phyloP scores from a whole-genome alignment of 805 yeast species.

The Schwanniomyces polymorphus region DNA sequence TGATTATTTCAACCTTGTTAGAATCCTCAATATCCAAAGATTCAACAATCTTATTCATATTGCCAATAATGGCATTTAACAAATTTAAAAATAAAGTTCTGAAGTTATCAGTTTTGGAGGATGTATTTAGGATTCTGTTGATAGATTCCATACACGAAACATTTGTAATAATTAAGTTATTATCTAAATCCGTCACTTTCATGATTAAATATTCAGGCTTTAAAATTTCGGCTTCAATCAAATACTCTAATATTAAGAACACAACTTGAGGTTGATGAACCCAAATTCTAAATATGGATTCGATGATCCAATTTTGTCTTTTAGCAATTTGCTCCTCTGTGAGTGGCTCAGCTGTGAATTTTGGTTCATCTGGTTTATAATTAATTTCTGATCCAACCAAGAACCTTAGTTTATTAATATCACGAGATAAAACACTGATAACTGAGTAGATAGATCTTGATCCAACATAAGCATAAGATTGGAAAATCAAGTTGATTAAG shows the following conservation, averaged over 20 bases:
- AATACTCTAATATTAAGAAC: slow-evolving; percentile 41
- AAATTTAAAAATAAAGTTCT: slow-evolving; percentile 9
- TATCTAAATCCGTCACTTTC: slow-evolving; percentile 22
- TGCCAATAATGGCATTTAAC: slow-evolving; percentile 25
- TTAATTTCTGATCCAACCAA: slow-evolving; percentile 32
- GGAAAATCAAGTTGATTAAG: slow-evolving; percentile 62
- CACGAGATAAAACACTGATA: slow-evolving; percentile 40
- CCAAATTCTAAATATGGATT: slow-evolving; percentile 43
- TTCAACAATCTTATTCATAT: slow-evolving; percentile 26
- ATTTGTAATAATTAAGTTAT: slow-evolving; percentile 37
- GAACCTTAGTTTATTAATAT: slow-evolving; percentile 38
- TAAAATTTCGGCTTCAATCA: slow-evolving; percentile 39
- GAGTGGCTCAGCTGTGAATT: slow-evolving; percentile 27
- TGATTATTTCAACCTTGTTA: slow-evolving; percentile 22
- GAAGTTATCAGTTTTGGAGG: slow-evolving; percentile 12
- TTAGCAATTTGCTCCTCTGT: slow-evolving; percentile 19
- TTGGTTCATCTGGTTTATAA: slow-evolving; percentile 20
- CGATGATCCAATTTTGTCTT: slow-evolving; percentile 38
- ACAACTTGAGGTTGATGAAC: slow-evolving; percentile 46
- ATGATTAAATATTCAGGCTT: slow-evolving; percentile 26
- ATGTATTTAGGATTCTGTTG: slow-evolving; percentile 30
- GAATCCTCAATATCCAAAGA: slow-evolving; percentile 11
- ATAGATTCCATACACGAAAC: slow-evolving; percentile 45
- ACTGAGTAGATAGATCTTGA: slow-evolving; percentile 73
- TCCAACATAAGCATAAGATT: slow-evolving; percentile 78